These are phyloP conservation scores for Graphilbum fragrans DNA, from an alignment of 2,329 filamentous ascomycete species.

Conservation along the genomic window DNA sequence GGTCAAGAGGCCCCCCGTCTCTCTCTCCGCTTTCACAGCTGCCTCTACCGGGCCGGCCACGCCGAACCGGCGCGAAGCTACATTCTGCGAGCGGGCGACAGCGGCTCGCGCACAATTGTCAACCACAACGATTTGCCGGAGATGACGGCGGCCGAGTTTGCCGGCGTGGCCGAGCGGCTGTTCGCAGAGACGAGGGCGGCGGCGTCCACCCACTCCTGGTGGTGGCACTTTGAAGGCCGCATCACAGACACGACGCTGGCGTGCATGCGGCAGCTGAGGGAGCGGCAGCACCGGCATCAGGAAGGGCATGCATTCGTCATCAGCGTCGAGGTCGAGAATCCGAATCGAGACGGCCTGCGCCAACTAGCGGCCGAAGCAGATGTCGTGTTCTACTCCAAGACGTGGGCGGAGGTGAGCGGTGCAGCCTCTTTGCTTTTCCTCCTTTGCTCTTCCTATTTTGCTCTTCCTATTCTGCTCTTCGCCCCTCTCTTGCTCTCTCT, in stretches of 20 bases:
- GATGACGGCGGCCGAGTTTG: conserved; percentile 54
- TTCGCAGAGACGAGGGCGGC: conserved; percentile 13
- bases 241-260: conserved; percentile 46
- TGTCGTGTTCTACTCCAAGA: conserved; percentile 61
- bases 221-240: conserved; percentile 68
- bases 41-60: conserved; percentile 45
- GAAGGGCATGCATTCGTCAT: conserved; percentile 28
- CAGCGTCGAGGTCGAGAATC: conserved; percentile 65
- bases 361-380: conserved; percentile 51
- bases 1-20: background rate
- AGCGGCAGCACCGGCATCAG: background rate
- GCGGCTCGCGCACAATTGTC: conserved; percentile 55
- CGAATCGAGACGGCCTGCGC: conserved; percentile 44
- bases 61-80: conserved; percentile 54
- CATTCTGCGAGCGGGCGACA: conserved; percentile 49
- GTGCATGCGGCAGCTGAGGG: conserved; percentile 44
- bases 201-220: conserved; percentile 19
- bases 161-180: conserved; percentile 25
- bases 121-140: conserved; percentile 57
- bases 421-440: background rate
- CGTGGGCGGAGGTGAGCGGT: conserved; percentile 52
- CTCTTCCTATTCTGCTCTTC: background rate
- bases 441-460: background rate
- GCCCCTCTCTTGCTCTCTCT: background rate
- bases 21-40: conserved; percentile 28